Conservation (phyloP, 805 yeast species). For the Cyberlindnera americana region DNA sequence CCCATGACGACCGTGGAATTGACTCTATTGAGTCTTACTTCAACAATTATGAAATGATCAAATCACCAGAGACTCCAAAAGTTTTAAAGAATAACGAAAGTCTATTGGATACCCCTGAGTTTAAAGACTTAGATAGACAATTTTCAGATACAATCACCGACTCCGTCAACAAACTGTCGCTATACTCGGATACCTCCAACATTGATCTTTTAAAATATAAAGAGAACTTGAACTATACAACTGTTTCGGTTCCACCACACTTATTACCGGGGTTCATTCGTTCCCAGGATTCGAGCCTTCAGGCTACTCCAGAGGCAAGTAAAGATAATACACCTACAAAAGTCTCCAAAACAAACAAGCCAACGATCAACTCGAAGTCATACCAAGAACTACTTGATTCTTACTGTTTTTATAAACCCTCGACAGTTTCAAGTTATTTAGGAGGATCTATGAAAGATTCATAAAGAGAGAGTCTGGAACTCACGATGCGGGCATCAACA, state of each 20-base stretch:
- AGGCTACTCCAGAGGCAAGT: conserved; percentile 3
- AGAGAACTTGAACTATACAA: conserved; percentile 9
- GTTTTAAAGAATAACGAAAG: conserved; percentile 17
- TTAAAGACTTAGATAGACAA: conserved; percentile 9
- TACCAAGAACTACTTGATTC: conserved; percentile 55
- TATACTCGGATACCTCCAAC: conserved; percentile 12
- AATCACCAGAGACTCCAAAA: conserved; percentile 29
- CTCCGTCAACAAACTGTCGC: conserved; percentile 11
- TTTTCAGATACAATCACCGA: conserved; percentile 2
- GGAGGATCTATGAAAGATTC: conserved; percentile 4
- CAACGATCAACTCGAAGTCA: conserved; percentile 44
- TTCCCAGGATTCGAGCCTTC: conserved; percentile 1
- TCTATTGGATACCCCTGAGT: conserved; percentile 13
- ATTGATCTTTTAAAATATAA: conserved; percentile 10
- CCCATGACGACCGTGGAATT: background rate
- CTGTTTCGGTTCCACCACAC: conserved; percentile 12
- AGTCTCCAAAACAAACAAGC: conserved; percentile 21
- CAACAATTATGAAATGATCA: conserved; percentile 21
- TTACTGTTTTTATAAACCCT: conserved; percentile 52
- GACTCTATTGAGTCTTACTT: conserved; percentile 14
- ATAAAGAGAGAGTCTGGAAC: background rate
- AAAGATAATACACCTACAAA: conserved; percentile 3
- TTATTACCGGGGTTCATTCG: conserved; percentile 7
- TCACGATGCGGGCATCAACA: background rate
- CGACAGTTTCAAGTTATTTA: conserved; percentile 11